Percentiles rank a stretch among this genome's conserved stretches.
Conservation (phyloP, 2,329 filamentous ascomycete genomes). For the Catunica adiposa region DNA sequence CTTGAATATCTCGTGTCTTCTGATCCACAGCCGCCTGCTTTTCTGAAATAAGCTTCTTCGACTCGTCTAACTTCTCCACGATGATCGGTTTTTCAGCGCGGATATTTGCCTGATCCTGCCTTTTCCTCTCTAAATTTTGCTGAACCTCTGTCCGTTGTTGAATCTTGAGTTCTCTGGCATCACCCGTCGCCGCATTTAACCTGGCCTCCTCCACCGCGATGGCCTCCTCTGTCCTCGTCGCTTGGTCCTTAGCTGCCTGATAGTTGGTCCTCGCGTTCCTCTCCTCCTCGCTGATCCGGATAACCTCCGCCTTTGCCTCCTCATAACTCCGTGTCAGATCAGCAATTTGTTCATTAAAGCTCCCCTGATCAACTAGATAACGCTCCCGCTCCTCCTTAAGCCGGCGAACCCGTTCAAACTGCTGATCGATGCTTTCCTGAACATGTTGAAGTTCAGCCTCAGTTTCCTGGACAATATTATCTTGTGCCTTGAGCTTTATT, state of each 20-base stretch:
- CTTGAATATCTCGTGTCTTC: conserved; percentile 17
- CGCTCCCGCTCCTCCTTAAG: conserved; percentile 19
- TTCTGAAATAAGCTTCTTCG: conserved; percentile 17
- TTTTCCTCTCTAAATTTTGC: neutral
- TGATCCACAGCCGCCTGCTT: conserved; percentile 16
- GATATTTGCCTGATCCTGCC: neutral
- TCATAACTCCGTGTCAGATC: conserved; percentile 26
- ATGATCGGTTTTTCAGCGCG: neutral
- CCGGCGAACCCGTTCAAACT: conserved; percentile 10
- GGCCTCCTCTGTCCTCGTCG: conserved; percentile 31
- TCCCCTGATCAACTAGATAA: conserved; percentile 15
- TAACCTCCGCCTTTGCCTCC: conserved; percentile 44
- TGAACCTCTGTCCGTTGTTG: conserved; percentile 28
- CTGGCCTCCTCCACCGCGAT: conserved; percentile 28
- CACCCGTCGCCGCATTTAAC: conserved; percentile 45
- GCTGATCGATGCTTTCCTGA: neutral
- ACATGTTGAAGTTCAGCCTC: neutral
- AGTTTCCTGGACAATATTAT: neutral
- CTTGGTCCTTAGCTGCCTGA: too few relatives aligned
- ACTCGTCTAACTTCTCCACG: conserved; percentile 4
- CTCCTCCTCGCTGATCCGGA: conserved; percentile 25
- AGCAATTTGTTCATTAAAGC: conserved; percentile 17
- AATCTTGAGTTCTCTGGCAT: conserved; percentile 45
- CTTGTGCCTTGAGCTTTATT: conserved; percentile 5
- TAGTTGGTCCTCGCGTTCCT: conserved; percentile 26